Evolutionary conservation across 768 basidiomycete genomes (phyloP), one percentile per base, ranked within the genome.

Genomic region (Galerina sulciceps): DNA sequence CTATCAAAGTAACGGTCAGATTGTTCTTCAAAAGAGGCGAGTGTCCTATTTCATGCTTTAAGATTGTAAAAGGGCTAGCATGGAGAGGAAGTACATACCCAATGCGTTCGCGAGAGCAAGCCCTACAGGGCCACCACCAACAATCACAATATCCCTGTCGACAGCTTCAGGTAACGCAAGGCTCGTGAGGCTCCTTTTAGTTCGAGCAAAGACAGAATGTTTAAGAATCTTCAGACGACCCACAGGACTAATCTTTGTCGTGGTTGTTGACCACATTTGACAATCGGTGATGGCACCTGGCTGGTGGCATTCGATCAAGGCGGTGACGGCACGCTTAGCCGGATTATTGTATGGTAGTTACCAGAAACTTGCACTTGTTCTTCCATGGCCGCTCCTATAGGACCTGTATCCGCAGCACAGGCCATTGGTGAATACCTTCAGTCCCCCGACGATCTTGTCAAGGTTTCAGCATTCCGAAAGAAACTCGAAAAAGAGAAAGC

Each of bases 401-500:
- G 67, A 38, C 64, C 67, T 41, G 82, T 87, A n/a, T 91, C 91
- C 53, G 90, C 93, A 20, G 89, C 92, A 0, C 92, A 94, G 71
- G 88, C 91, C 35, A 84, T 94, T 48, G 90, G 92, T 58, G 94
- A 96, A 76, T 90, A 94, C 68, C 82, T 97, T 9, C 94, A 96
- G 66, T 91, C 92, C 18, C 95, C 95, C 1, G 94, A 96, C 67
- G 96, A 97, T 75, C 89, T 99, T 55, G 78, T 86, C 63, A 97
- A 97, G 74, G 85, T 98, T 35, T 82, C 85, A 1, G 85, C 93
- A 0, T 94, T 93, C 69, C 85, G 94, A 61, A 96, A 96, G 79
- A 96, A 96, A 68, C 83, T 98, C 43, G 90, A 95, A 74, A 98
- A 98, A 74, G 96, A 99, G 75, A 96, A 97, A 75, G 88, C 94